Conservation (phyloP, 2,329 filamentous ascomycete genomes). For the Fusarium scirpi region DNA sequence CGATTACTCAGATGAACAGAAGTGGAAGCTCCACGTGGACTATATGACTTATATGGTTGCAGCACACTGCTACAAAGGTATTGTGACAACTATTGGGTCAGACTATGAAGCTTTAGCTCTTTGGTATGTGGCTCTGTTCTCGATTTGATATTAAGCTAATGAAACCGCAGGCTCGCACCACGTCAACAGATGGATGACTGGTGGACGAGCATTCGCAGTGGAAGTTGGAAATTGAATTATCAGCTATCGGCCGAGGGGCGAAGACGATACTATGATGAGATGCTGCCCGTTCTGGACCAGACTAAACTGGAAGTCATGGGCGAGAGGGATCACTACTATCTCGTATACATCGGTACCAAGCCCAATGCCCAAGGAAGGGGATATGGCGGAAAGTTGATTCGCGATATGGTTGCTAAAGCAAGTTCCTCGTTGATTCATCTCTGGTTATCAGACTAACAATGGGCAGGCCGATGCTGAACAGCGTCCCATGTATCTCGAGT, state of each 20-base stretch:
- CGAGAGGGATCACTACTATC: slow-evolving; percentile 78
- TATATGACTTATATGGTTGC: slow-evolving; percentile 83
- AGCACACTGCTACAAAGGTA: slow-evolving; percentile 78
- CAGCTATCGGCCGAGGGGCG: slow-evolving; percentile 78
- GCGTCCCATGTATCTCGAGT: slow-evolving; percentile 81
- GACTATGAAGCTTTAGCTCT: slow-evolving; percentile 83
- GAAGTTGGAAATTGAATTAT: slow-evolving; percentile 82
- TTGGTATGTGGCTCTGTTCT: slow-evolving; percentile 68
- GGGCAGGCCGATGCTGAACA: slow-evolving; percentile 75
- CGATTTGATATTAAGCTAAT: not conserved
- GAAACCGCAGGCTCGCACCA: slow-evolving; percentile 74
- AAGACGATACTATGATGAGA: slow-evolving; percentile 80
- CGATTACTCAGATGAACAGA: slow-evolving; percentile 71
- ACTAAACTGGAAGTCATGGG: slow-evolving; percentile 78
- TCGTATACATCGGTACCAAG: slow-evolving; percentile 85
- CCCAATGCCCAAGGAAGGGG: slow-evolving; percentile 77
- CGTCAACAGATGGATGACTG: slow-evolving; percentile 79
- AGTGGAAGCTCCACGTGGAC: slow-evolving; percentile 81
- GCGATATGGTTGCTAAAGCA: slow-evolving; percentile 74
- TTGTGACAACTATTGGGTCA: slow-evolving; percentile 79
- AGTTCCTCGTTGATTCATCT: slow-evolving; percentile 37
- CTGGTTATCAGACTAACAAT: not conserved
- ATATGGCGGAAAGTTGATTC: slow-evolving; percentile 77
- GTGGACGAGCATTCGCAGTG: slow-evolving; percentile 77
- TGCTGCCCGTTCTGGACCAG: slow-evolving; percentile 78